These are phyloP conservation scores for Dryadomyces quercivorus DNA, from an alignment of 2,329 filamentous ascomycete species.

Conservation along the genomic window DNA sequence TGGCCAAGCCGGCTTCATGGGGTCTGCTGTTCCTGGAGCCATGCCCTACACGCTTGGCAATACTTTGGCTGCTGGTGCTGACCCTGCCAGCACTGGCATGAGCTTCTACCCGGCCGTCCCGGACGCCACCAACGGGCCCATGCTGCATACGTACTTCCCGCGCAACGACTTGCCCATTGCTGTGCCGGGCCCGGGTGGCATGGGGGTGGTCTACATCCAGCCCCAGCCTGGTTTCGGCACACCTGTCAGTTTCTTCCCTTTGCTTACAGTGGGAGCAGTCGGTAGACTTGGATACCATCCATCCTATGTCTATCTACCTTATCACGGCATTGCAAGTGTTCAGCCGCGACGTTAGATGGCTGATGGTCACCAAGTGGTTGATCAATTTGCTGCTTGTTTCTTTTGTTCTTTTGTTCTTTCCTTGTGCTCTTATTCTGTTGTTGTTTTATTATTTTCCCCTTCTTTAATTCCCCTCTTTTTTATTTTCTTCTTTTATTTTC, in stretches of 20 bases:
- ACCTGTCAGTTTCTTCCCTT: conserved; percentile 9
- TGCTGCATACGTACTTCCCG: conserved; percentile 42
- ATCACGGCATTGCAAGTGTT: not conserved
- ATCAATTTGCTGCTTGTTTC: too few species aligned
- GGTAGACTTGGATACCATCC: not conserved
- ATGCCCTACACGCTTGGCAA: not conserved
- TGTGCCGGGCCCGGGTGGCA: conserved; percentile 12
- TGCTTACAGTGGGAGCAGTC: too few species aligned
- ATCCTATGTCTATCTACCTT: not conserved
- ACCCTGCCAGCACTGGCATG: conserved; percentile 22
- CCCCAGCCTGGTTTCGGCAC: conserved; percentile 2
- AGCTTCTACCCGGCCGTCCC: conserved; percentile 48
- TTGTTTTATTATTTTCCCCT: not conserved
- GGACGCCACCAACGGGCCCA: conserved; percentile 43
- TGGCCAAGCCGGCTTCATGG: conserved; percentile 14
- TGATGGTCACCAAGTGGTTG: too few species aligned
- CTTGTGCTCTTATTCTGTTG: not conserved
- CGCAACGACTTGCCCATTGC: conserved; percentile 30
- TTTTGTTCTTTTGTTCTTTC: not conserved
- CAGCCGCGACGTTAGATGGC: too few species aligned
- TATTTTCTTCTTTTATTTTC: not conserved
- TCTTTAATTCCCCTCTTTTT: not conserved
- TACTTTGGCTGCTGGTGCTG: conserved; percentile 2
- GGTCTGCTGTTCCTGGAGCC: conserved; percentile 4
- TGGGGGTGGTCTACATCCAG: conserved; percentile 9